These are phyloP conservation scores for Daedaleopsis sinensis DNA, from an alignment of 768 basidiomycete species.

Conservation along the genomic window DNA sequence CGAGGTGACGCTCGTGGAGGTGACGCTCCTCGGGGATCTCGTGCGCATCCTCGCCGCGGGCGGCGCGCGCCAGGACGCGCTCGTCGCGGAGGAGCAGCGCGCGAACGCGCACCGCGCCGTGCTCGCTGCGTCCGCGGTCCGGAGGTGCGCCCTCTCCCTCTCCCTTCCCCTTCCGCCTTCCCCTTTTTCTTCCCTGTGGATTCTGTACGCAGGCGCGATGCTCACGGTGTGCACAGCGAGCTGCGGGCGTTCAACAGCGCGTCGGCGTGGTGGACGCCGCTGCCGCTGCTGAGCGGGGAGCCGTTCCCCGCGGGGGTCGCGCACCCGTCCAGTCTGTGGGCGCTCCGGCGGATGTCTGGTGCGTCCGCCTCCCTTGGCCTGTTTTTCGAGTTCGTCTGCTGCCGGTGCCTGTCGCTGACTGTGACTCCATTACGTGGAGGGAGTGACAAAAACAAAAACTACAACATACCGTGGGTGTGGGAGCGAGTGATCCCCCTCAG, in stretches of 20 bases:
- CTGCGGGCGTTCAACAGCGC: constrained; percentile 5
- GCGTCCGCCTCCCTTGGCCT: not conserved
- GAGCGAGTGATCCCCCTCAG: too few relatives aligned
- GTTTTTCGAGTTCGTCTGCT: too few relatives aligned
- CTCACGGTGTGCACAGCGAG: not conserved
- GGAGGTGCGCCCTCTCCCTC: constrained; percentile 1
- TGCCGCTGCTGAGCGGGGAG: constrained; percentile 6
- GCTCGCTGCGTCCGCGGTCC: not conserved
- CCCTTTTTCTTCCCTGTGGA: not conserved
- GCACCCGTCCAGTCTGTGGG: not conserved
- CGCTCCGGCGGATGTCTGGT: not conserved
- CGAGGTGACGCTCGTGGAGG: not conserved
- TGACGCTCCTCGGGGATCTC: not conserved
- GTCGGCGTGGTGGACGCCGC: constrained; percentile 2
- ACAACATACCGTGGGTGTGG: too few relatives aligned
- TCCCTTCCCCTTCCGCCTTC: not conserved
- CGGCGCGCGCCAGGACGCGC: not conserved
- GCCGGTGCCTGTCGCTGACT: too few relatives aligned
- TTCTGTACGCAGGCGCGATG: not conserved
- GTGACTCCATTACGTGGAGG: too few relatives aligned
- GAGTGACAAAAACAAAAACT: too few relatives aligned
- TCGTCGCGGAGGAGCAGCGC: constrained; percentile 2
- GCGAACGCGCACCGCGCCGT: constrained; percentile 1
- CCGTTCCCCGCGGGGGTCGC: not conserved
- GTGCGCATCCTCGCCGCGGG: not conserved